These are phyloP conservation scores for Sarocladium strictum DNA, from an alignment of 2,329 filamentous ascomycete genomes.

Conservation along the genomic window DNA sequence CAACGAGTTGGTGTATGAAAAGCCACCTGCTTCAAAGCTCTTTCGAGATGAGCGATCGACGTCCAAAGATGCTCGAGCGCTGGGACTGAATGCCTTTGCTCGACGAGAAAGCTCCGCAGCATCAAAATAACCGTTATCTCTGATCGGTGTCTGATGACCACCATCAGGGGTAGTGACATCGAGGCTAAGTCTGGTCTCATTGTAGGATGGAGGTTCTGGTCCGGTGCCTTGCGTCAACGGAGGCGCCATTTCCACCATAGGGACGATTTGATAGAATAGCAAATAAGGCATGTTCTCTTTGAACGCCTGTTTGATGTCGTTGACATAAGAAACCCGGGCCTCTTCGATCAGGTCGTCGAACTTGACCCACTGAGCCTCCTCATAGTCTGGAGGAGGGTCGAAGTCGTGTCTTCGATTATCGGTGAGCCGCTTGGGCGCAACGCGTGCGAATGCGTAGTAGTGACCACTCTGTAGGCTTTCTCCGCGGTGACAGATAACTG, in stretches of 20 bases:
- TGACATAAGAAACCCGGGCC: conserved; percentile 66
- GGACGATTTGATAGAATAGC: conserved; percentile 90
- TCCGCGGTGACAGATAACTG: conserved; percentile 87
- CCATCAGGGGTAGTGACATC: conserved; percentile 2
- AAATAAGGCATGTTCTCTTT: conserved; percentile 89
- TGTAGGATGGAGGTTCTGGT: conserved; percentile 53
- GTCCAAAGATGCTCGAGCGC: conserved; percentile 38
- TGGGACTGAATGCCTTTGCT: conserved; percentile 15
- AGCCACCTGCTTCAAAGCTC: conserved; percentile 40
- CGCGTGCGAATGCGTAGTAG: conserved; percentile 80
- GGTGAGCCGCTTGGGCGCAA: conserved; percentile 56
- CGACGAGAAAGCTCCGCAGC: conserved; percentile 16
- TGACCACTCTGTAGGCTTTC: conserved; percentile 82
- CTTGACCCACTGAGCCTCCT: conserved; percentile 76
- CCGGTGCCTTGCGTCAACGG: conserved; percentile 39
- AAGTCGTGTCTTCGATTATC: conserved; percentile 51
- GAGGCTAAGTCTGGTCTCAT: conserved; percentile 39
- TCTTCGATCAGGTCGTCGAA: conserved; percentile 78
- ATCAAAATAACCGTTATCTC: conserved; percentile 22
- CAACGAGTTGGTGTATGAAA: conserved; percentile 26
- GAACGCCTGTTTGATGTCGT: conserved; percentile 70
- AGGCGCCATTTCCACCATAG: conserved; percentile 64
- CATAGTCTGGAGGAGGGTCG: conserved; percentile 58
- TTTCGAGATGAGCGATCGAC: conserved; percentile 40
- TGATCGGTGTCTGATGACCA: not conserved